Evolutionary conservation across 225 moss, liverwort and hornwort genomes (phyloP), one percentile per base, ranked within the genome.

Genomic region (Lunularia cruciata): DNA sequence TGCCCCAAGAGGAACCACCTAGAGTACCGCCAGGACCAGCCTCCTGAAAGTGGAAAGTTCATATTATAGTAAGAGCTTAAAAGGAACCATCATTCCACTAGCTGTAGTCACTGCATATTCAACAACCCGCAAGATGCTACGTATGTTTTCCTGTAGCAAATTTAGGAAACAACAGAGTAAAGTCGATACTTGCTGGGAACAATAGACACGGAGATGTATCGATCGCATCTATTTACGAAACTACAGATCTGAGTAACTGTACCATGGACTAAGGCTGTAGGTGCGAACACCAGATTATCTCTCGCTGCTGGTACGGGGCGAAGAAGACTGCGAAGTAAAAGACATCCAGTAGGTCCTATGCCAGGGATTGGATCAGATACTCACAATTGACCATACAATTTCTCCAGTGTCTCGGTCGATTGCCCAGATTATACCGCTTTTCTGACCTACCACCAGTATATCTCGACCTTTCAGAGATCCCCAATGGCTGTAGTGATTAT

Each of bases 1-100:
- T 60, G 12, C 82, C 79, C 73, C 57, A 79, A 6, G 33, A 38
- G 18, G 70, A 68, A 43, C 79, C 79, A 60, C 79, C 85, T 1
- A 10, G 0, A 8, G 0, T 0, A 34, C 73, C 73, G 39, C 73
- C 73, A 25, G 73, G 73, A 5, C 73, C 73, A 26, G 64, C 73
- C 5, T 18, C 3, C 73, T 73, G 53, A 51, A 43, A 16, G n/a
- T n/a, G n/a, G n/a, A n/a, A n/a, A n/a, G n/a, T n/a, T n/a, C n/a
- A n/a, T 23, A 22, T 23, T 8, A n/a, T n/a, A n/a, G n/a, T n/a
- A n/a, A n/a, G n/a, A n/a, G n/a, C n/a, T n/a, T n/a, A n/a, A n/a
- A n/a, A n/a, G n/a, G n/a, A 4, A 2, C 12, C 30, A 28, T 11
- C 40, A 5, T 40, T 40, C 13, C 40, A 40, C 40, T 40, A 40